Conservation (phyloP, 164 flowering plant genomes). For the Annona squamosa region DNA sequence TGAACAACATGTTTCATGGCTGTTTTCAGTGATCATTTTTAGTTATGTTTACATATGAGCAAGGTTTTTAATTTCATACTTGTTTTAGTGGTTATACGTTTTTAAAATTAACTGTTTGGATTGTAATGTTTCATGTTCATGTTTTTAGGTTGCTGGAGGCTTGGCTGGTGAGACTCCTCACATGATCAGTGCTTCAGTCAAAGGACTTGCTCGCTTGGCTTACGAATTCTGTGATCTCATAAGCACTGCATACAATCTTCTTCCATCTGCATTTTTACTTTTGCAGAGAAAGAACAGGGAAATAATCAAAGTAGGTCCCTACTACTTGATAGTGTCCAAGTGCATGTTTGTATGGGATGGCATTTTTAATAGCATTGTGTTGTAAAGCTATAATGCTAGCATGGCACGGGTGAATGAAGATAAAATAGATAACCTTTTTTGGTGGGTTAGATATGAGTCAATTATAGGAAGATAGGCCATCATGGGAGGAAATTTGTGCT, state of each 20-base stretch:
- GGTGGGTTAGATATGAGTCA: too few species aligned
- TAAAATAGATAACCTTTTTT: too few species aligned
- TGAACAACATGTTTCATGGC: not conserved
- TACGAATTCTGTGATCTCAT: conserved; percentile 95
- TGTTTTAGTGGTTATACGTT: not conserved
- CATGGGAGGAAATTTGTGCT: too few species aligned
- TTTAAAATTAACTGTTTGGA: not conserved
- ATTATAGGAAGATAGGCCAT: too few species aligned
- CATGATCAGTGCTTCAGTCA: conserved; percentile 92
- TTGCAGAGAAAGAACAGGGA: conserved; percentile 80
- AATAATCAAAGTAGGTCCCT: conserved; percentile 52
- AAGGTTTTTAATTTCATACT: not conserved
- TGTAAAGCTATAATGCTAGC: too few species aligned
- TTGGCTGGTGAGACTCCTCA: conserved; percentile 93
- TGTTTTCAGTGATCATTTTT: too few species aligned
- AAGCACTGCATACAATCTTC: conserved; percentile 55
- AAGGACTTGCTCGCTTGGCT: conserved; percentile 93
- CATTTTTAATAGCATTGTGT: too few species aligned
- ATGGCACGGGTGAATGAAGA: too few species aligned
- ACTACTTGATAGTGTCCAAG: not conserved
- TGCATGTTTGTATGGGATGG: not conserved
- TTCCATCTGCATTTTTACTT: conserved; percentile 75
- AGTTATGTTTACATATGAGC: not conserved
- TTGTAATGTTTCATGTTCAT: conserved; percentile 9
- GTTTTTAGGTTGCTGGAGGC: conserved; percentile 74